phyloP scores from a whole-genome alignment of 2,329 filamentous ascomycete species.

The Helotiales sp. region DNA sequence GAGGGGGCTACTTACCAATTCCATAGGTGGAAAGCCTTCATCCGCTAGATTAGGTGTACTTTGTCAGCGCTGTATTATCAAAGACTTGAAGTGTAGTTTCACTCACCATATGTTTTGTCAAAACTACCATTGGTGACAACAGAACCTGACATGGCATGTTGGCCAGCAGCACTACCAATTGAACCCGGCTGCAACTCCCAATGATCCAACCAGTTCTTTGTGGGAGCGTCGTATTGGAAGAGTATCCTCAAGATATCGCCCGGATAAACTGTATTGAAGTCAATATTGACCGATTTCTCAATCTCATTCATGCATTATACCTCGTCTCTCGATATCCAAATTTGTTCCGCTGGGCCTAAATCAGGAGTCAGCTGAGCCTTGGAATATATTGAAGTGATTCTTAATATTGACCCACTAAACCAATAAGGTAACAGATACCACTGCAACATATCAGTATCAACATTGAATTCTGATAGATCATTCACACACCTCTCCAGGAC shows the following conservation, averaged over 20 bases:
- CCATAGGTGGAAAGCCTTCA: neutral
- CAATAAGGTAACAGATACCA: conserved; percentile 23
- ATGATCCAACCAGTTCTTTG: conserved; percentile 19
- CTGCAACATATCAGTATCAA: neutral
- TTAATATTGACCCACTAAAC: conserved; percentile 15
- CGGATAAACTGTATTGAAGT: conserved; percentile 14
- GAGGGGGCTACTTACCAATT: neutral
- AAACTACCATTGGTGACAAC: conserved; percentile 14
- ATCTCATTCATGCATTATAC: neutral
- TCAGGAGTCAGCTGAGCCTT: too few relatives aligned
- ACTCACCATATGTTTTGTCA: neutral
- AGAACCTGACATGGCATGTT: conserved; percentile 9
- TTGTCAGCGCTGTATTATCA: neutral
- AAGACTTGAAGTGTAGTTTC: neutral
- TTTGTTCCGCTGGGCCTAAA: conserved; percentile 8
- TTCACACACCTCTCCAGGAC: neutral
- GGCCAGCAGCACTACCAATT: conserved; percentile 1
- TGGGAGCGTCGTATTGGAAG: conserved; percentile 12
- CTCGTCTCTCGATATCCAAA: neutral
- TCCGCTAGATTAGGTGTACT: neutral
- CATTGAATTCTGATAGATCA: neutral
- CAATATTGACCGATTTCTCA: neutral
- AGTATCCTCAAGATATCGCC: conserved; percentile 16
- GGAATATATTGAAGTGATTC: too few relatives aligned
- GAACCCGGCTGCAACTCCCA: conserved; percentile 12